Base-by-base conservation (phyloP, 192 early-diverging fungal genomes). In the Coemansia sp. region DNA sequence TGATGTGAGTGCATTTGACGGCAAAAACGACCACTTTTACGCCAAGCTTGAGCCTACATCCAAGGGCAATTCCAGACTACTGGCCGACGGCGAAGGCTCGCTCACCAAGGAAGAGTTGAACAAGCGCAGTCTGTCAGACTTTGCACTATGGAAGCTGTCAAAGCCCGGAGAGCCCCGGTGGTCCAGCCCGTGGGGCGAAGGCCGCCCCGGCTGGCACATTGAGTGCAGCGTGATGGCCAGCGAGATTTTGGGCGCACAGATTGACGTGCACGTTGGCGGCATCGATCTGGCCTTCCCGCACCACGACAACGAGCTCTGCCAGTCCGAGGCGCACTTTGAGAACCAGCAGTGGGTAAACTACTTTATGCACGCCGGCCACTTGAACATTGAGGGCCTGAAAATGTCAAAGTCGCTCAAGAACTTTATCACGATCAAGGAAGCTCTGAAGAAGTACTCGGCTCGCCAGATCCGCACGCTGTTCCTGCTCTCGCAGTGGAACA, bases 331-430 rank as follows among this genome's bases (percentile, higher is more conserved):
- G 19, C 88, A 93, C 74, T 91, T 89, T 70, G 85, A 89, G 65
- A 90, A 88, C 85, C 60, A 83, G 17, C 97, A 99, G 84, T 99
- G 97, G 97, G 90, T 98, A 65, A 98, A 97, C 83, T 99, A 99
- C 87, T 99, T 98, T 84, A 68, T 96, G 67, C 97, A 99, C 80
- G 85, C 91, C 25, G 97, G 97, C 25, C 97, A 98, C 74, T 83
- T 97, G 67, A 89, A 97, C 68, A 89, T 96, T 42, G 93, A 96
- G 66, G 94, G 94, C 34, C 89, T 87, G 66, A 99, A 99, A 82
- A 99, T 99, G 97, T 93, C 91, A 60, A 99, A 99, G 84, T 91
- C 88, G 66, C 82, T 99, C 37, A 99, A 99, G 81, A 99, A 99
- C 83, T 99, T 97, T 84, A 87, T 93, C 61, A 86, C 91, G n/a